Conservation (phyloP, 139 green algal genomes). For the Chlamydomonas sphaeroides region DNA sequence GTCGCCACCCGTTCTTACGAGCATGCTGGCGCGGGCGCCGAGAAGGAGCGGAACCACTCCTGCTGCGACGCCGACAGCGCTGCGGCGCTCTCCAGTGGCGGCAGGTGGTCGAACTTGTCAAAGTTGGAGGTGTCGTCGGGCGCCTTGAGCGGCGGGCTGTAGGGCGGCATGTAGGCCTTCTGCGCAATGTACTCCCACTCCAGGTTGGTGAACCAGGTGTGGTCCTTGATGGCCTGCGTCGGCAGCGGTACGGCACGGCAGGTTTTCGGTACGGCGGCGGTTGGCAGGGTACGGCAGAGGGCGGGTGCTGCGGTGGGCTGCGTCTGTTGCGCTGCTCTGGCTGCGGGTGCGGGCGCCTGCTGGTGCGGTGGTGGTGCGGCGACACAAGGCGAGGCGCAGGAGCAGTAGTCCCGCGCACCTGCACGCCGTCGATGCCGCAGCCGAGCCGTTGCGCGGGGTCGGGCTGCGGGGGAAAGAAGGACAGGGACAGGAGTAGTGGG, state of each 20-base stretch:
- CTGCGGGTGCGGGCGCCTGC: no score
- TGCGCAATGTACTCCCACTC: constrained; percentile 49
- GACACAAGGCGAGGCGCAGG: background rate
- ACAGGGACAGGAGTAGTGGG: no score
- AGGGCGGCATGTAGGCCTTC: constrained; percentile 46
- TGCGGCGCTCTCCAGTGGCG: constrained; percentile 60
- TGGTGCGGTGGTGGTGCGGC: no score
- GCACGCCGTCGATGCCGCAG: background rate
- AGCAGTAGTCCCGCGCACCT: constrained; percentile 14
- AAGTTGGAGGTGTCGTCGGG: constrained; percentile 79
- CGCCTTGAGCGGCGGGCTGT: constrained; percentile 52
- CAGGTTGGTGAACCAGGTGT: constrained; percentile 72
- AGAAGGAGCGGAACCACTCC: constrained; percentile 58
- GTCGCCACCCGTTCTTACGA: no score
- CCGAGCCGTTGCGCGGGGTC: constrained; percentile 27
- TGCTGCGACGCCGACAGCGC: constrained; percentile 68
- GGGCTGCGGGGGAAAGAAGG: constrained; percentile 13
- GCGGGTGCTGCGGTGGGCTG: no score
- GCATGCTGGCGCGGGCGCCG: background rate
- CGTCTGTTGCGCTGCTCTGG: no score
- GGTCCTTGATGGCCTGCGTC: constrained; percentile 66
- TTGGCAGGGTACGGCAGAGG: no score
- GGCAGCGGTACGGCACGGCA: background rate
- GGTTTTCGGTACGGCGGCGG: no score
- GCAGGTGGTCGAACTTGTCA: constrained; percentile 72